These are phyloP conservation scores for Austroboletus festivus DNA, from an alignment of 768 basidiomycete species.

Conservation along the genomic window DNA sequence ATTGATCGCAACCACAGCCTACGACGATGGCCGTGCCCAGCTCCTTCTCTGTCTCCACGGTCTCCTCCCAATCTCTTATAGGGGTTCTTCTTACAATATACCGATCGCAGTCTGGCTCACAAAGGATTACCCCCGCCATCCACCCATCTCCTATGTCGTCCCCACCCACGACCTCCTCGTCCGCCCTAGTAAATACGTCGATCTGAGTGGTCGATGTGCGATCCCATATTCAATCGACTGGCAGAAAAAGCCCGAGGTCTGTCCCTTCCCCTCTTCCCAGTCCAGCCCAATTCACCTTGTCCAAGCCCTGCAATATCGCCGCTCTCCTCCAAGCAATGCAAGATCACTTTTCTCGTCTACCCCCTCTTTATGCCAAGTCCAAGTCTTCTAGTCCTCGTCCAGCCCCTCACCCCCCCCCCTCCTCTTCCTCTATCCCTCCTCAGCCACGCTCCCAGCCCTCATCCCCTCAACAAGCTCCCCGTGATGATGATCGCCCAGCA, in stretches of 20 bases:
- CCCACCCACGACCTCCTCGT: slow-evolving; percentile 91
- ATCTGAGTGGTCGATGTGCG: slow-evolving; percentile 73
- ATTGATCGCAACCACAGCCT: slow-evolving; percentile 48
- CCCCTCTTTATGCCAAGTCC: slow-evolving; percentile 89
- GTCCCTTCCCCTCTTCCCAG: slow-evolving; percentile 10
- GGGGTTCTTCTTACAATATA: slow-evolving; percentile 82
- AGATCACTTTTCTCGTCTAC: slow-evolving; percentile 76
- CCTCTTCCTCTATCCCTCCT: slow-evolving; percentile 13
- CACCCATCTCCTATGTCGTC: slow-evolving; percentile 88
- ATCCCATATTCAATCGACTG: slow-evolving; percentile 73
- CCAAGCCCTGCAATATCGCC: slow-evolving; percentile 73
- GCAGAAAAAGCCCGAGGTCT: slow-evolving; percentile 72
- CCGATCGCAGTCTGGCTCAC: slow-evolving; percentile 89
- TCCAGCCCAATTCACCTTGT: not conserved
- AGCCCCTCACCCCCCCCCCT: slow-evolving; percentile 21
- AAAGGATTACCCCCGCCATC: slow-evolving; percentile 73
- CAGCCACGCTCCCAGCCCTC: slow-evolving; percentile 23
- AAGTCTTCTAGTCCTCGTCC: slow-evolving; percentile 30
- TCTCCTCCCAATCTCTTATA: slow-evolving; percentile 82
- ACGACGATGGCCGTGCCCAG: slow-evolving; percentile 92
- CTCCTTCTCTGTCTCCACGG: slow-evolving; percentile 90
- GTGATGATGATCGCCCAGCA: slow-evolving; percentile 34
- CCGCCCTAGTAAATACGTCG: slow-evolving; percentile 68
- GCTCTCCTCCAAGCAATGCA: slow-evolving; percentile 76
- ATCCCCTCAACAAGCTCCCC: slow-evolving; percentile 15